phyloP scores from a whole-genome alignment of 257 asterid genomes.

The Anisodus acutangulus region DNA sequence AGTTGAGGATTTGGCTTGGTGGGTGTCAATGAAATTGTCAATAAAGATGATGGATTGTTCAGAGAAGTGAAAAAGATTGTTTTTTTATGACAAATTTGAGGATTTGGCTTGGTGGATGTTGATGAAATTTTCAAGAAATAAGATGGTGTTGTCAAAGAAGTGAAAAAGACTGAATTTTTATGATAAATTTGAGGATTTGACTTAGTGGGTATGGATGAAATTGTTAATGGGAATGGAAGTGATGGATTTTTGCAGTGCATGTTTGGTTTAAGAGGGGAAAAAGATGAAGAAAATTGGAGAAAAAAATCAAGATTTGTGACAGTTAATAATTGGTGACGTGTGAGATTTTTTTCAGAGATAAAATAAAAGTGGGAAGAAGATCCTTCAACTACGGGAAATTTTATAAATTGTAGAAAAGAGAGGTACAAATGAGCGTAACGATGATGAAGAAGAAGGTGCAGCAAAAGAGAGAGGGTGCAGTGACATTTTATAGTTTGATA shows the following conservation, averaged over 20 bases:
- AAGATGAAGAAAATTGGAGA: conserved; percentile 24
- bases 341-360: not conserved
- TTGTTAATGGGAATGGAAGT: not conserved
- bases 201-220: not conserved
- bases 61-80: conserved; percentile 33
- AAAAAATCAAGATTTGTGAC: not conserved
- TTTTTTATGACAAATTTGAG: not conserved
- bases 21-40: not conserved
- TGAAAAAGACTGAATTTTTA: not conserved
- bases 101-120: conserved; percentile 22
- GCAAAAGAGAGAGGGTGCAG: not conserved
- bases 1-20: conserved; percentile 13
- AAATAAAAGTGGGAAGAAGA: conserved; percentile 23
- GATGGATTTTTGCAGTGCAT: conserved; percentile 40
- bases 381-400: conserved; percentile 51
- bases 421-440: not conserved
- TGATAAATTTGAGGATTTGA: conserved; percentile 5
- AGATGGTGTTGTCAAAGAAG: not conserved
- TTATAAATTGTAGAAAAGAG: not conserved
- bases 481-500: not conserved
- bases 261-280: conserved; percentile 1
- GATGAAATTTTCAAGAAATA: not conserved
- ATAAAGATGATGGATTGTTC: too few species aligned
- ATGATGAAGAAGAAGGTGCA: not conserved
- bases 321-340: not conserved